phyloP scores from a whole-genome alignment of 1,284 basidiomycete species.

The Boletus smithii region DNA sequence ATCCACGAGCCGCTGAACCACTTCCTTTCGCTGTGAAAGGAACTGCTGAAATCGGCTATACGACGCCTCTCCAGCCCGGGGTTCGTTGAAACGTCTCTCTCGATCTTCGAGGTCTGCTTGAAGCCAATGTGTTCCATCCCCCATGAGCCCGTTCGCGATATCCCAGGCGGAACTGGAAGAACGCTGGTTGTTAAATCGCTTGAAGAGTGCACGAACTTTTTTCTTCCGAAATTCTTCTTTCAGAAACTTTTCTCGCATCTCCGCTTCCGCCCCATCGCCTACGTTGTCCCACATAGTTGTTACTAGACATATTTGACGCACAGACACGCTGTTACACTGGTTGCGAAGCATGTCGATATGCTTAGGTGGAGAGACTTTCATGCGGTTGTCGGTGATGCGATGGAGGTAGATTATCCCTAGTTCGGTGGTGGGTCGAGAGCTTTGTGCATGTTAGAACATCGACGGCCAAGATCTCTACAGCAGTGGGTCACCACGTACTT shows the following conservation, averaged over 20 bases:
- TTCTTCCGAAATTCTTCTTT: conserved; percentile 1
- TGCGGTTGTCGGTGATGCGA: conserved; percentile 9
- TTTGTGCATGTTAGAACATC: background rate
- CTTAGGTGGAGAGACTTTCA: background rate
- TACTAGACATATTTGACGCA: conserved; percentile 6
- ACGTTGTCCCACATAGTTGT: conserved; percentile 16
- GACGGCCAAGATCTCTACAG: background rate
- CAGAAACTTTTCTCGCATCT: background rate
- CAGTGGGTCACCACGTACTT: conserved; percentile 1
- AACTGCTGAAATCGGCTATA: background rate
- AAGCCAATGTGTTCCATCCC: background rate
- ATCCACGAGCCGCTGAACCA: conserved; percentile 1
- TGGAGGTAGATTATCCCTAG: conserved; percentile 10
- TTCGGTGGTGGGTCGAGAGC: background rate
- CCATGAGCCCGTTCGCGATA: background rate
- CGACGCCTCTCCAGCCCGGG: background rate
- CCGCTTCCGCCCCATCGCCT: background rate
- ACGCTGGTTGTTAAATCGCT: conserved; percentile 4
- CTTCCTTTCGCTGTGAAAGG: background rate
- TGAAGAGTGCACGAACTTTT: background rate
- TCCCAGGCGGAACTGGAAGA: conserved; percentile 1
- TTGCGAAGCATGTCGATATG: conserved; percentile 2
- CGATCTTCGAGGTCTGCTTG: conserved; percentile 3
- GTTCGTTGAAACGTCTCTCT: background rate
- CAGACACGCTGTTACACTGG: background rate